A percentile compares a stretch with the other conserved stretches of the same genome.
Conservation (phyloP, 768 basidiomycete genomes). For the Tulasnella sp. region DNA sequence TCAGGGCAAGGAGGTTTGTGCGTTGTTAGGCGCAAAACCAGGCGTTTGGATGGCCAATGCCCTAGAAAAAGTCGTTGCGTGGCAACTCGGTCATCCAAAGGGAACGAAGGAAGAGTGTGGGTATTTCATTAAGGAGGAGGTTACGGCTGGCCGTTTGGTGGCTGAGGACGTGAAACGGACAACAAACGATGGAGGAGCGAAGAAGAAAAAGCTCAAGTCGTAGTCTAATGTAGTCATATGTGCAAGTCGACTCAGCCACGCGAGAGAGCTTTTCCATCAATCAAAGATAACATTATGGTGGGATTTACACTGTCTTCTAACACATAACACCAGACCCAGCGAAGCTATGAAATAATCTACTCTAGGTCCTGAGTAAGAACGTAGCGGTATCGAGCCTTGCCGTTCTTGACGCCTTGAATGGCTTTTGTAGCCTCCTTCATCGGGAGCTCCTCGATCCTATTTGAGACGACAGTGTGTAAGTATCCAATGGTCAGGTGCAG, state of each 20-base stretch:
- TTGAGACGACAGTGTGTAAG: not conserved
- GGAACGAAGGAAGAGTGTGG: constrained; percentile 55
- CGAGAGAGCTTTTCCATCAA: not conserved
- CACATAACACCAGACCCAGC: not conserved
- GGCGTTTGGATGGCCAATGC: constrained; percentile 62
- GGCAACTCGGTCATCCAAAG: constrained; percentile 73
- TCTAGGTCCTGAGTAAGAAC: constrained; percentile 31
- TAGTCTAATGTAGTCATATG: not conserved
- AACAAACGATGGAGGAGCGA: not conserved
- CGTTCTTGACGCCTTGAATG: constrained; percentile 36
- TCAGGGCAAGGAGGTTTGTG: constrained; percentile 61
- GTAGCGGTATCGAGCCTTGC: constrained; percentile 43
- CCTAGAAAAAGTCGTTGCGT: constrained; percentile 57
- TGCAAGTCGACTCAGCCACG: not conserved
- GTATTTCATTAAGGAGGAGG: constrained; percentile 52
- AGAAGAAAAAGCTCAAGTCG: not conserved
- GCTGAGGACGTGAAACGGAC: not conserved
- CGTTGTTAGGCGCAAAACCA: constrained; percentile 41
- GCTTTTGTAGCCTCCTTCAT: constrained; percentile 41
- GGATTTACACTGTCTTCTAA: not conserved
- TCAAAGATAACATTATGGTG: not conserved
- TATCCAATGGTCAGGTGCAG: not conserved
- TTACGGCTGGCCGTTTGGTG: constrained; percentile 5
- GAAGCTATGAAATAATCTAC: constrained; percentile 15
- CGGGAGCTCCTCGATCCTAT: constrained; percentile 30